Conservation (phyloP, 176 grass and related monocot genomes). For the Microstegium vimineum region DNA sequence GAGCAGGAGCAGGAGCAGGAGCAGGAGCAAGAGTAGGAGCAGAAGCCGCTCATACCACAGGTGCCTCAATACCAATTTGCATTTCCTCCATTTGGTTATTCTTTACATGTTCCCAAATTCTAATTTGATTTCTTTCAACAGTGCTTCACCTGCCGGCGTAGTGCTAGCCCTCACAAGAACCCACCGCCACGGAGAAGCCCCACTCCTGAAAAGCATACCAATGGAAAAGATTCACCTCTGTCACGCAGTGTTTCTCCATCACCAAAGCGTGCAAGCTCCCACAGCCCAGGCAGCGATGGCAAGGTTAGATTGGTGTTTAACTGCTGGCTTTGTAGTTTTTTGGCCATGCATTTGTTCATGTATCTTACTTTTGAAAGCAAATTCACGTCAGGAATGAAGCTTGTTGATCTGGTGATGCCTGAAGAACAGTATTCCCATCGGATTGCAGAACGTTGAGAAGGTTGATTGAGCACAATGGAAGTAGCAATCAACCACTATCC, state of each 20-base stretch:
- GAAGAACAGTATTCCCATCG: not conserved
- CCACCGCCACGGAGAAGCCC: constrained; percentile 34
- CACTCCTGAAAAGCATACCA: constrained; percentile 21
- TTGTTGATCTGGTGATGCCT: not conserved
- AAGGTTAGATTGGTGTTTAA: constrained; percentile 28
- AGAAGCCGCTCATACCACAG: constrained; percentile 45
- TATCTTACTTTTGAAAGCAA: constrained; percentile 1
- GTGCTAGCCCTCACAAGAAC: constrained; percentile 59
- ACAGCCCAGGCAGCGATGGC: constrained; percentile 16
- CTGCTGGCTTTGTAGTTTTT: not conserved
- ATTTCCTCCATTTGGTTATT: not conserved
- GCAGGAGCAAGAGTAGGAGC: constrained; percentile 24
- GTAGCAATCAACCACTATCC: constrained; percentile 22
- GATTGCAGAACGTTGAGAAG: constrained; percentile 12
- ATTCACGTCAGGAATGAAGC: constrained; percentile 35
- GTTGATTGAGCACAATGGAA: constrained; percentile 5
- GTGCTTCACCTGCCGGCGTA: constrained; percentile 58
- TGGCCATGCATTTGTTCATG: not conserved
- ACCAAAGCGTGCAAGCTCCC: constrained; percentile 29
- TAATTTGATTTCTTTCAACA: constrained; percentile 23
- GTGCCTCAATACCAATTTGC: constrained; percentile 8
- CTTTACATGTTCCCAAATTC: not conserved
- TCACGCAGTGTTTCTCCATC: constrained; percentile 36
- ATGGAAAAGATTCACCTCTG: constrained; percentile 41
- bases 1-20: constrained; percentile 9